Percentiles rank a stretch among this genome's conserved stretches.
Conservation (phyloP, 2,329 filamentous ascomycete genomes). For the Fusarium palustre region DNA sequence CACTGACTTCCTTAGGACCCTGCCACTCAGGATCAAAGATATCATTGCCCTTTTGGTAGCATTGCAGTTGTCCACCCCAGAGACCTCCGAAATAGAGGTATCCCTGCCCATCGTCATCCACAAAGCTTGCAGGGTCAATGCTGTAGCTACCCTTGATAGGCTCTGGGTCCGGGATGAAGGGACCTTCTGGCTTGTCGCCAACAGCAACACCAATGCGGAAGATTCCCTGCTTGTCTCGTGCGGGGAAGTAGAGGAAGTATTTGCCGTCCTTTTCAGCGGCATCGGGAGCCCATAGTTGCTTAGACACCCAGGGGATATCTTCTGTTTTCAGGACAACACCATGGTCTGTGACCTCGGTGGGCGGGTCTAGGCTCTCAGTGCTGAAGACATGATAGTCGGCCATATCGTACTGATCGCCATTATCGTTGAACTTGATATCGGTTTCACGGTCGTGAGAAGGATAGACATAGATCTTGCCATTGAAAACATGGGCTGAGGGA, state of each 20-base stretch:
- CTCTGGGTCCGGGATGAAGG: slow-evolving; percentile 73
- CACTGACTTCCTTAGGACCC: slow-evolving; percentile 69
- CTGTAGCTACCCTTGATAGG: slow-evolving; percentile 77
- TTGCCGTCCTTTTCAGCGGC: slow-evolving; percentile 74
- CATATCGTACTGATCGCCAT: slow-evolving; percentile 89
- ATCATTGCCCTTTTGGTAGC: slow-evolving; percentile 69
- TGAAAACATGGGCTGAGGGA: slow-evolving; percentile 84
- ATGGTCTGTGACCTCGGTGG: slow-evolving; percentile 75
- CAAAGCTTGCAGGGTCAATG: slow-evolving; percentile 81
- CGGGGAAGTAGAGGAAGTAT: slow-evolving; percentile 84
- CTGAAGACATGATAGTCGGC: slow-evolving; percentile 84
- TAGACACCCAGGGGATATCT: slow-evolving; percentile 80
- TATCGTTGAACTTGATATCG: slow-evolving; percentile 81
- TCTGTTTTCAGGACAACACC: slow-evolving; percentile 73
- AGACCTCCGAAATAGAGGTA: slow-evolving; percentile 79
- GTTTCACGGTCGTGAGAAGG: slow-evolving; percentile 84
- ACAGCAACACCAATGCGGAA: slow-evolving; percentile 82
- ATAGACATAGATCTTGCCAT: slow-evolving; percentile 81
- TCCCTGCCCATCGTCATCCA: slow-evolving; percentile 64
- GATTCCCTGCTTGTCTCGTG: slow-evolving; percentile 74
- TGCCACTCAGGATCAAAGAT: slow-evolving; percentile 67
- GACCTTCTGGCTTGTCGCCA: slow-evolving; percentile 72
- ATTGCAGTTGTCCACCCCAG: slow-evolving; percentile 85
- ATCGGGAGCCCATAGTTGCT: slow-evolving; percentile 86
- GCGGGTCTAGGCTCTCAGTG: slow-evolving; percentile 61